Conservation (phyloP, 768 basidiomycete species). For the Cubamyces sp. region DNA sequence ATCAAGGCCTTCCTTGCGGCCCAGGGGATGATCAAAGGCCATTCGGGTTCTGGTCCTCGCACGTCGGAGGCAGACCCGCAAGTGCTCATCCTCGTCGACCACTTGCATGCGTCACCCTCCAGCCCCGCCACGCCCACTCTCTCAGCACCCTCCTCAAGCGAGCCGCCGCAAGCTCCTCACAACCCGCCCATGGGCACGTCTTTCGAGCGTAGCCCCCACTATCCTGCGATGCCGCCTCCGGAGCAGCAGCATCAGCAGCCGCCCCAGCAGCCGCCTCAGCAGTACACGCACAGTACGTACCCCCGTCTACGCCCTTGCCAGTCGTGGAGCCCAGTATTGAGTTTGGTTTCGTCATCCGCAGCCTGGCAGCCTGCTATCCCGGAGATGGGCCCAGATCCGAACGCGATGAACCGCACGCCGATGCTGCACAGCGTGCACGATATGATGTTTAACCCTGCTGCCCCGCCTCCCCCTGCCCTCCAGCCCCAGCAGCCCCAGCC, state of each 20-base stretch:
- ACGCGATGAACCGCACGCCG: slow-evolving; percentile 25
- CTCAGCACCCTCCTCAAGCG: slow-evolving; percentile 45
- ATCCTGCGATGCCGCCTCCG: slow-evolving; percentile 29
- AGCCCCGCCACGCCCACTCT: slow-evolving; percentile 50
- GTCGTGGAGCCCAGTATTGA: slow-evolving; percentile 30
- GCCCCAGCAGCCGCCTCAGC: neutral
- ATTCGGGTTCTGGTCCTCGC: slow-evolving; percentile 73
- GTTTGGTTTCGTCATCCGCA: slow-evolving; percentile 21
- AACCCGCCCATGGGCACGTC: slow-evolving; percentile 34
- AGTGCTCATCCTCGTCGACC: slow-evolving; percentile 55
- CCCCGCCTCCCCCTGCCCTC: slow-evolving; percentile 16
- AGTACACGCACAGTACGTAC: slow-evolving; percentile 35
- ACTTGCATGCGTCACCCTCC: slow-evolving; percentile 44
- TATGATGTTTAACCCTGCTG: slow-evolving; percentile 27
- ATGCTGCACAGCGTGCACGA: slow-evolving; percentile 36
- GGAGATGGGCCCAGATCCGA: slow-evolving; percentile 33
- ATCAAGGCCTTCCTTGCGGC: slow-evolving; percentile 80
- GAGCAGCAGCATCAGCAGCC: slow-evolving; percentile 21
- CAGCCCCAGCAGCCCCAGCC: slow-evolving; percentile 24
- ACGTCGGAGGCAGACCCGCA: slow-evolving; percentile 58
- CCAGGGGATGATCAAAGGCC: slow-evolving; percentile 90
- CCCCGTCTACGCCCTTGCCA: slow-evolving; percentile 18
- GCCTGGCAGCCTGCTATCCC: slow-evolving; percentile 35
- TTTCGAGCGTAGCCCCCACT: slow-evolving; percentile 36
- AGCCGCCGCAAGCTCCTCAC: slow-evolving; percentile 40